A percentile compares a stretch with the other conserved stretches of the same genome.
Evolutionary conservation across 495 filamentous ascomycete genomes (phyloP).

Genomic region (Neurospora sp.): DNA sequence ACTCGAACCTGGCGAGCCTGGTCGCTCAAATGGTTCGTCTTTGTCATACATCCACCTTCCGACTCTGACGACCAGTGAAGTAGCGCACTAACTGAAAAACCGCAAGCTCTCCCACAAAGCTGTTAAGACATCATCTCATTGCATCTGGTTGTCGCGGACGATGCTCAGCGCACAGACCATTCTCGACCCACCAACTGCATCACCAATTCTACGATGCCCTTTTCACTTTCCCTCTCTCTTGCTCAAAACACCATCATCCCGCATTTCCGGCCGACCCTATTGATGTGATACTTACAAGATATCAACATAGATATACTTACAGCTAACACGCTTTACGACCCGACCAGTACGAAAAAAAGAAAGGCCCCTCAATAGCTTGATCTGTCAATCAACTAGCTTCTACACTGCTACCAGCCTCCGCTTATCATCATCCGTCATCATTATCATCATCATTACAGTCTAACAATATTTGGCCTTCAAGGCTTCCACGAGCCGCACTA

Average conservation of each 20-base stretch:
- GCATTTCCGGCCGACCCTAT: background rate
- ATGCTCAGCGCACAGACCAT: background rate
- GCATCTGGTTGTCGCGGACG: too few relatives aligned
- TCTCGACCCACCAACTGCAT: background rate
- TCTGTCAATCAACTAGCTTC: background rate
- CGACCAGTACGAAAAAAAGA: background rate
- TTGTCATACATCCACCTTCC: background rate
- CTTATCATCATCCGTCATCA: background rate
- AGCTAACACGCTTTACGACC: background rate
- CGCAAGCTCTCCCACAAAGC: fast-evolving
- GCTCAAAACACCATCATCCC: background rate
- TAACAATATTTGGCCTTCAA: background rate
- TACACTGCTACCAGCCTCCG: background rate
- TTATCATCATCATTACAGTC: background rate
- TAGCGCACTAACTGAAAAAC: background rate
- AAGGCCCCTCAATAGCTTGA: background rate
- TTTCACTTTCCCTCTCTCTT: background rate
- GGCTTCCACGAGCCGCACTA: background rate
- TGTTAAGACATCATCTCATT: background rate
- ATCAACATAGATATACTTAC: background rate
- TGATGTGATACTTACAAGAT: background rate
- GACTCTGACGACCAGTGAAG: background rate
- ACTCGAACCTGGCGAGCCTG: background rate
- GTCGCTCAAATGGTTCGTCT: too few relatives aligned
- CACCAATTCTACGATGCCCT: background rate